Conservation (phyloP, 2,329 filamentous ascomycete genomes). For the Alternaria arborescens region DNA sequence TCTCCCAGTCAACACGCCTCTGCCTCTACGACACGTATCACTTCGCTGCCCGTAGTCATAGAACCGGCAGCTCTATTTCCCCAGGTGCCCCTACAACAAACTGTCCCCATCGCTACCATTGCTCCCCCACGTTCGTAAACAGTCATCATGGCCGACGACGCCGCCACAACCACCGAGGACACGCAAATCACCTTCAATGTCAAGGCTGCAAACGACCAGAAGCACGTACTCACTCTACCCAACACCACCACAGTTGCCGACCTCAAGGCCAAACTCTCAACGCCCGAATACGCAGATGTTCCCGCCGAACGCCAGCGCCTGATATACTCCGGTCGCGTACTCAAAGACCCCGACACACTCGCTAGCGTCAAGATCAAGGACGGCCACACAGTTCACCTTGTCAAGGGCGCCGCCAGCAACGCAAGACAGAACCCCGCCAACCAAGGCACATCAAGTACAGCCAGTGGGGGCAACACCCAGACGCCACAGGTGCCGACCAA, state of each 20-base stretch:
- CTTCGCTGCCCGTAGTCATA: background rate
- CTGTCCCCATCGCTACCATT: conserved; percentile 10
- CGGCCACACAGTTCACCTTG: conserved; percentile 93
- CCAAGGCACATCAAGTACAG: conserved; percentile 53
- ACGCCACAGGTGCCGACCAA: conserved; percentile 74
- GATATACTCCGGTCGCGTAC: conserved; percentile 95
- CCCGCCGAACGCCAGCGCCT: conserved; percentile 88
- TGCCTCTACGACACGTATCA: conserved; percentile 18
- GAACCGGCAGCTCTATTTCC: background rate
- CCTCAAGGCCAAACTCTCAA: conserved; percentile 87
- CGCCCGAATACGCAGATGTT: conserved; percentile 83
- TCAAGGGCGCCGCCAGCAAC: conserved; percentile 95
- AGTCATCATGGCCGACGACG: conserved; percentile 70
- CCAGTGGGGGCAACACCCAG: conserved; percentile 54
- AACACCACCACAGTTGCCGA: conserved; percentile 80
- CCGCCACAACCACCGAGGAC: conserved; percentile 64
- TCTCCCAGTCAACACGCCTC: conserved; percentile 10
- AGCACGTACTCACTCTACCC: conserved; percentile 82
- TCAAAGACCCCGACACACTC: conserved; percentile 92
- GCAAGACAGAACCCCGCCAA: conserved; percentile 65
- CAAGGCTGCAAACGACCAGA: conserved; percentile 92
- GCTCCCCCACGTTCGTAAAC: conserved; percentile 17
- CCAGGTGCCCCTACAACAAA: background rate
- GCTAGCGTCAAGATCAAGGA: conserved; percentile 92
- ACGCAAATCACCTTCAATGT: conserved; percentile 92